These are phyloP conservation scores for Penicillium chermesinum DNA, from an alignment of 495 filamentous ascomycete genomes.

Conservation along the genomic window DNA sequence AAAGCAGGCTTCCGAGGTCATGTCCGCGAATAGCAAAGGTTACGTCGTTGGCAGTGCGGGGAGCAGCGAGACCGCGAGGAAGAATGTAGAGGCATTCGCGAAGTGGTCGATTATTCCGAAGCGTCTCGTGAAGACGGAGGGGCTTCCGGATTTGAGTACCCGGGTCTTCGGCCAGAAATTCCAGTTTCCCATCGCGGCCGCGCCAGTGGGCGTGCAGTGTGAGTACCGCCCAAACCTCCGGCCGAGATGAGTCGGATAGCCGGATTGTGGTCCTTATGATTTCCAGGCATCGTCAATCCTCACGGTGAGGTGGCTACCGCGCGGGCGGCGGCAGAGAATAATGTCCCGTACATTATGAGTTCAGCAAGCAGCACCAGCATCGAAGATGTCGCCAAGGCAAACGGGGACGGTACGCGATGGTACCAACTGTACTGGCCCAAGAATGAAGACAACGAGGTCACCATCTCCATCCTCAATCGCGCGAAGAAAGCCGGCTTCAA, in stretches of 20 bases:
- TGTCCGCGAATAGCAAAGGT: conserved; percentile 29
- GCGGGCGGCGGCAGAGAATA: conserved; percentile 32
- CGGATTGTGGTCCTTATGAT: no score
- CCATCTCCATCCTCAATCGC: conserved; percentile 45
- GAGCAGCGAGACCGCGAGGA: conserved; percentile 27
- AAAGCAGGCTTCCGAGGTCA: conserved; percentile 19
- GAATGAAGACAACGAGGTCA: conserved; percentile 45
- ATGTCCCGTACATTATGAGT: conserved; percentile 49
- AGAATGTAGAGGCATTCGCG: conserved; percentile 38
- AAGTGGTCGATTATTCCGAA: conserved; percentile 34
- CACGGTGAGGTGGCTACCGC: conserved; percentile 43
- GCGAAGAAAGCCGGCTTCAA: conserved; percentile 50
- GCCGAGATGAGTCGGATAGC: no score
- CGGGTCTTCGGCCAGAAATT: conserved; percentile 22
- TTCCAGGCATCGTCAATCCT: conserved; percentile 43
- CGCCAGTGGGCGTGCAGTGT: conserved; percentile 53
- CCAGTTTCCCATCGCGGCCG: conserved; percentile 41
- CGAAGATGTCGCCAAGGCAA: conserved; percentile 41
- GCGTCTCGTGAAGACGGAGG: conserved; percentile 20
- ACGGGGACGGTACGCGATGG: conserved; percentile 35
- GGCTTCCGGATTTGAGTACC: conserved; percentile 12
- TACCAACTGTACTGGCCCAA: conserved; percentile 62
- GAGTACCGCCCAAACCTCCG: no score
- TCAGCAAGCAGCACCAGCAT: conserved; percentile 39
- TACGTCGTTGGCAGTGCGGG: conserved; percentile 39